Conservation (phyloP, 257 asterid genomes). For the Coffea eugenioides region DNA sequence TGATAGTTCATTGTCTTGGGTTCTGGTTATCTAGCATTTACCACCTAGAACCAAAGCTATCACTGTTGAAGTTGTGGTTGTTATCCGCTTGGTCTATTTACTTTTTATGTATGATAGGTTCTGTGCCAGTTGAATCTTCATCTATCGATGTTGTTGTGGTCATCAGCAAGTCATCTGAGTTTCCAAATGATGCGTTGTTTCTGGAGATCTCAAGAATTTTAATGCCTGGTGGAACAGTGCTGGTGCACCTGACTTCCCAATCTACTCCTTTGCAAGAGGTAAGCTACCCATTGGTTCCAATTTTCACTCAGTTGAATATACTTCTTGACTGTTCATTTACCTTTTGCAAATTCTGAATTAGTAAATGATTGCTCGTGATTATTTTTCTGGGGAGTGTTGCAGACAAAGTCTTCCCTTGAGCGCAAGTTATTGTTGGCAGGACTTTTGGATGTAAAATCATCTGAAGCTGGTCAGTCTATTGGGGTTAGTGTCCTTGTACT, state of each 20-base stretch:
- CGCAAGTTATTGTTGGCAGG: slow-evolving; percentile 78
- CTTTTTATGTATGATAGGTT: slow-evolving; percentile 42
- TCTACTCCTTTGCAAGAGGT: slow-evolving; percentile 44
- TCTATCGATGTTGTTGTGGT: slow-evolving; percentile 49
- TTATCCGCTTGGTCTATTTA: not conserved
- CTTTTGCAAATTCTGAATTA: not conserved
- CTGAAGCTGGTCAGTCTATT: slow-evolving; percentile 42
- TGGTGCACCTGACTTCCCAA: slow-evolving; percentile 42
- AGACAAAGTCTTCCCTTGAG: slow-evolving; percentile 62
- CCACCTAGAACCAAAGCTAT: not conserved
- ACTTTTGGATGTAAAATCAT: slow-evolving; percentile 58
- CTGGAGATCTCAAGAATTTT: slow-evolving; percentile 51
- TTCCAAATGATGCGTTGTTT: slow-evolving; percentile 53
- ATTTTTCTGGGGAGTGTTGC: slow-evolving; percentile 23
- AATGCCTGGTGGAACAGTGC: slow-evolving; percentile 72
- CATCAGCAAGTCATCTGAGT: slow-evolving; percentile 52
- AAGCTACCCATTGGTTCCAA: not conserved
- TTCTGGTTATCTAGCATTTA: not conserved
- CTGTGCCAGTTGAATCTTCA: slow-evolving; percentile 51
- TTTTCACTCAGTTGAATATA: not conserved
- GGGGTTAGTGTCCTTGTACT: slow-evolving; percentile 51
- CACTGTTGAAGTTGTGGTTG: not conserved
- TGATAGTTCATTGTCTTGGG: not conserved
- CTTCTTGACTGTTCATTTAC: not conserved
- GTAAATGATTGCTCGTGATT: not conserved